Evolutionary conservation across 176 grass and related monocot genomes (phyloP).

Genomic region (Bothriochloa decipiens): DNA sequence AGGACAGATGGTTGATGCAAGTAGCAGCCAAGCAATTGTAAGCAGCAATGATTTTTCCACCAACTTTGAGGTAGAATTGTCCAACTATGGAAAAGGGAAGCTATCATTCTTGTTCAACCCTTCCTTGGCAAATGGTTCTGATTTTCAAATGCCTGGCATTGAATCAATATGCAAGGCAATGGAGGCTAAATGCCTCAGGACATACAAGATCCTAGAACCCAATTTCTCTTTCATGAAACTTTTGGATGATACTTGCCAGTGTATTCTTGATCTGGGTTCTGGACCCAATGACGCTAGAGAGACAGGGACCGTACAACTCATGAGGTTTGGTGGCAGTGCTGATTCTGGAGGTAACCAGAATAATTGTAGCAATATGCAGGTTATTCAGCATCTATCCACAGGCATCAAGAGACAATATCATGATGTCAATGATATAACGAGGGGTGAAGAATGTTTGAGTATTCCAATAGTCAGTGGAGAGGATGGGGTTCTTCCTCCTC

Average conservation of each 20-base stretch:
- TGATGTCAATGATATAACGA: constrained; percentile 79
- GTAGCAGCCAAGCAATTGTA: constrained; percentile 28
- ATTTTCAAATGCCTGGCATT: constrained; percentile 65
- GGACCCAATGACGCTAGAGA: constrained; percentile 46
- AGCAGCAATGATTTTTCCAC: constrained; percentile 29
- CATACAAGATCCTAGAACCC: constrained; percentile 64
- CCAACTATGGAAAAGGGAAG: constrained; percentile 54
- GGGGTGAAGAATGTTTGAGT: constrained; percentile 69
- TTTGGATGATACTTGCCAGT: constrained; percentile 66
- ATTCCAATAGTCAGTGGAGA: constrained; percentile 59
- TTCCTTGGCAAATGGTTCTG: constrained; percentile 39
- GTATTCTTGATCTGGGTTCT: constrained; percentile 63
- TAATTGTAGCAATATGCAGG: constrained; percentile 39
- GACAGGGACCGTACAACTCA: constrained; percentile 31
- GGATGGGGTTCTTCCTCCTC: constrained; percentile 57
- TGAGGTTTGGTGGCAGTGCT: constrained; percentile 22
- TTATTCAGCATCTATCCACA: constrained; percentile 31
- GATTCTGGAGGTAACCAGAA: constrained; percentile 30
- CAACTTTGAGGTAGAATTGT: constrained; percentile 62
- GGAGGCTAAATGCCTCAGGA: constrained; percentile 61
- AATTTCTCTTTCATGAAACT: constrained; percentile 76
- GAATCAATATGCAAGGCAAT: constrained; percentile 65
- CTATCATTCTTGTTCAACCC: constrained; percentile 60
- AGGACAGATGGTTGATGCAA: constrained; percentile 30
- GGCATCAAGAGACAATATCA: constrained; percentile 39